Evolutionary conservation across 192 early-diverging fungal species (phyloP).

Genomic region (Entomortierella chlamydospora): DNA sequence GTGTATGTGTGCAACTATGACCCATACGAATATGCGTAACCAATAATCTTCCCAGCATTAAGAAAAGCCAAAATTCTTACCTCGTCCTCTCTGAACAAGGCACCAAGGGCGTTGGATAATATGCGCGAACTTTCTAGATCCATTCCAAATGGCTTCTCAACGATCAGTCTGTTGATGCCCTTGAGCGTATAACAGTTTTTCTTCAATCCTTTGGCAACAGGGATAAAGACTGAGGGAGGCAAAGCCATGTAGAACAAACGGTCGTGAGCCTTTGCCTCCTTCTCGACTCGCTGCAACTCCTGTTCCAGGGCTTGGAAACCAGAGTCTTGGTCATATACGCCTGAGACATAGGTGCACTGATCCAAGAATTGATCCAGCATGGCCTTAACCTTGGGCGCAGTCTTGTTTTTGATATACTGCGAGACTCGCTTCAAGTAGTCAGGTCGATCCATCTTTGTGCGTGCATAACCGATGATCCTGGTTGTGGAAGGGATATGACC

Average conservation of each 20-base stretch:
- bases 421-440: constrained; percentile 84
- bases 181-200: constrained; percentile 71
- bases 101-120: constrained; percentile 76
- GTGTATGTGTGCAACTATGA: neutral
- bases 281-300: constrained; percentile 71
- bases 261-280: constrained; percentile 45
- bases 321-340: constrained; percentile 83
- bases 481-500: constrained; percentile 76
- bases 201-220: constrained; percentile 80
- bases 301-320: constrained; percentile 73
- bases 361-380: constrained; percentile 72
- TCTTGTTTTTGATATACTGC: constrained; percentile 67
- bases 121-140: constrained; percentile 79
- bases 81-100: constrained; percentile 86
- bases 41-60: neutral
- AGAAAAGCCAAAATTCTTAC: constrained; percentile 20
- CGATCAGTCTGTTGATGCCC: constrained; percentile 81
- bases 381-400: constrained; percentile 61
- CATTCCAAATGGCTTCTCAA: constrained; percentile 97
- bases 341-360: constrained; percentile 79
- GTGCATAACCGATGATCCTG: constrained; percentile 93
- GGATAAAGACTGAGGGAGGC: constrained; percentile 91
- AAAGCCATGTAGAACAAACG: constrained; percentile 87
- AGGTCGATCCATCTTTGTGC: constrained; percentile 78
- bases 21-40: neutral